Evolutionary conservation across 495 filamentous ascomycete genomes (phyloP), one percentile per base, ranked within the genome.

Genomic region (Tuber borchii): DNA sequence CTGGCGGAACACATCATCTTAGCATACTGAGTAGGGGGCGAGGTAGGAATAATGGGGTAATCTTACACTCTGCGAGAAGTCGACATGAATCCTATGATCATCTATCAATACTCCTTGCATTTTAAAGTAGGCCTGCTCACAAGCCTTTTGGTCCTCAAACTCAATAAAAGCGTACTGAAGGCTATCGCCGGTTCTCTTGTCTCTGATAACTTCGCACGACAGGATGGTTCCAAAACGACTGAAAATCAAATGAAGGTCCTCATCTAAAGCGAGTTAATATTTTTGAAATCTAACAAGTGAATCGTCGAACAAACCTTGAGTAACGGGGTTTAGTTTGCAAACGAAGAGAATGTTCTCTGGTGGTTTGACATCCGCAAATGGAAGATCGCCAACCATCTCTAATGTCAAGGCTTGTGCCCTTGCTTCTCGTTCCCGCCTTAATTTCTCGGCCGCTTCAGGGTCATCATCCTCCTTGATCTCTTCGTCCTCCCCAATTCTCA

Each of bases 151-250:
- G 26, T 97, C 90, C 74, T 94, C 93, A 80, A 96, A 99, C 84
- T 99, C 95, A 82, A 99, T 95, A 78, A 99, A 99, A 1, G 96
- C 93, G 84, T 99, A 99, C 83, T 99, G 95, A 56, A 99, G 85
- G 81, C 93, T 97, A 83, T 99, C 95, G 1, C 93, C 93, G 0
- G 95, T 97, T 75, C 93, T 93, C 80, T 91, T 93, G 83, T 99
- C 95, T 43, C 96, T 89, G 77, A 99, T 97, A 31, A 99, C 92
- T 85, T 99, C 95, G 84, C 95, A 99, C 46, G 93, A 97, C 19
- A 98, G 83, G 42, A 98, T 98, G 83, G 90, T 93, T 78, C 95
- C 95, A 82, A 99, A 99, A 42, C 95, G 96, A 82, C 92, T 94
- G 85, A 99, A 99, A 76, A 99, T 97, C 74, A 97, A 85, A 81